Evolutionary conservation across 2,329 filamentous ascomycete species (phyloP), one percentile per base, ranked within the genome.

Genomic region (Neonectria punicea): DNA sequence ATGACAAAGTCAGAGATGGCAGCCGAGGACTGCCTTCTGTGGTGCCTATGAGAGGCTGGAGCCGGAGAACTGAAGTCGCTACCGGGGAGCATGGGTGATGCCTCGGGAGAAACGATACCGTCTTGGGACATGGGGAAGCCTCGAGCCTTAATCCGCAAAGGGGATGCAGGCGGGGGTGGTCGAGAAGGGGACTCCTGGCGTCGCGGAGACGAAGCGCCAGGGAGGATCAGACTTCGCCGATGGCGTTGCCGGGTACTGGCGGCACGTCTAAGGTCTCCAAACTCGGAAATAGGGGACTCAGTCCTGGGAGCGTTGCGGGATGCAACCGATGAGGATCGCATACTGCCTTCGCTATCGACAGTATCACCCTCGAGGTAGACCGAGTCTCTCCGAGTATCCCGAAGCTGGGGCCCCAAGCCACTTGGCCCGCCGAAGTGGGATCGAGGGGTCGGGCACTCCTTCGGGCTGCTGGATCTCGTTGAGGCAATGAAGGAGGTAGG

Each of bases 131-230:
- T 84, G 5, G 85, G 85, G 34, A 89, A 79, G 28, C 82, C 85
- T 36, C 94, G 90, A 36, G 94, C 92, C 76, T 97, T 98, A 50
- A 97, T 94, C 41, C 95, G 89, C 61, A 99, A 82, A 1, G 96
- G 96, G 1, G 94, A 97, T 2, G 94, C 93, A 3, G 94, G 93
- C 53, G 91, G 93, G 36, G 90, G 89, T 8, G 87, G 83, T 69
- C 95, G 87, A 9, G 92, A 94, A 4, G 96, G 96, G 0, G 96
- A 99, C 74, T 95, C 93, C 75, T 97, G 94, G 28, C 96, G 90
- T 56, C 89, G 91, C 46, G 93, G 93, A 10, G 93, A 97, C 39
- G 91, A 88, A 8, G 93, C 85, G 10, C 93, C 86, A 1, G 94
- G 90, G 18, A 98, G 85, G 54, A 97, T 91, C 61, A 98, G 85